Conservation (phyloP, 768 basidiomycete species). For the Harrya chromipes region DNA sequence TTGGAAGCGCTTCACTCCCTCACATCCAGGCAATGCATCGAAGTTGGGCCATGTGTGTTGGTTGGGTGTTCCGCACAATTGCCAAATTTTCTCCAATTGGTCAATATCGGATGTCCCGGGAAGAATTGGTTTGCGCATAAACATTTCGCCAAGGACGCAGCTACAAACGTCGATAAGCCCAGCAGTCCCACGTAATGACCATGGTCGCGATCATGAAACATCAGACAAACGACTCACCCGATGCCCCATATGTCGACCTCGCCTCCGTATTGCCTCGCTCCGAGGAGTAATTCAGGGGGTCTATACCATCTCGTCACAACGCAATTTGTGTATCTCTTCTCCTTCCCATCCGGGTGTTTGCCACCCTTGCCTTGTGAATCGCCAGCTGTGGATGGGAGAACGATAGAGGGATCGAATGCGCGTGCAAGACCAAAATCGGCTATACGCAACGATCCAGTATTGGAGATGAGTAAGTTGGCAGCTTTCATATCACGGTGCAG, state of each 20-base stretch:
- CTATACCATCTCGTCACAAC: slow-evolving; percentile 96
- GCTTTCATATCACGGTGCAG: slow-evolving; percentile 99
- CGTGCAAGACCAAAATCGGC: slow-evolving; percentile 98
- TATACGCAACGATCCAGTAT: slow-evolving; percentile 77
- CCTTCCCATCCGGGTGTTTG: slow-evolving; percentile 43
- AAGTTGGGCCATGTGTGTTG: slow-evolving; percentile 79
- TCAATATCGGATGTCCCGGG: slow-evolving; percentile 88
- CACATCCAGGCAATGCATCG: slow-evolving; percentile 73
- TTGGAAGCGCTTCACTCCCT: slow-evolving; percentile 67
- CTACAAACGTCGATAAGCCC: slow-evolving; percentile 36
- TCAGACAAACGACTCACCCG: slow-evolving; percentile 52
- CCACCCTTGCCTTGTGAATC: slow-evolving; percentile 19
- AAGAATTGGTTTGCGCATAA: slow-evolving; percentile 79
- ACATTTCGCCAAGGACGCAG: slow-evolving; percentile 98
- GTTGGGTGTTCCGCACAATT: slow-evolving; percentile 84
- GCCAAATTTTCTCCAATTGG: slow-evolving; percentile 87
- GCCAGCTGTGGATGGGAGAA: slow-evolving; percentile 25
- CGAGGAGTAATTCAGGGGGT: slow-evolving; percentile 88
- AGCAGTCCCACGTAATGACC: not conserved
- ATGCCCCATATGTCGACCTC: slow-evolving; percentile 98
- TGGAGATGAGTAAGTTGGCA: slow-evolving; percentile 92
- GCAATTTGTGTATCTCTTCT: slow-evolving; percentile 88
- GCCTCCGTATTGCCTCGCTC: slow-evolving; percentile 85
- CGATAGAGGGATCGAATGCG: slow-evolving; percentile 56
- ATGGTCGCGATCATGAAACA: not conserved